Base-by-base conservation (phyloP, 805 yeast species). In the Metschnikowia continentalis region DNA sequence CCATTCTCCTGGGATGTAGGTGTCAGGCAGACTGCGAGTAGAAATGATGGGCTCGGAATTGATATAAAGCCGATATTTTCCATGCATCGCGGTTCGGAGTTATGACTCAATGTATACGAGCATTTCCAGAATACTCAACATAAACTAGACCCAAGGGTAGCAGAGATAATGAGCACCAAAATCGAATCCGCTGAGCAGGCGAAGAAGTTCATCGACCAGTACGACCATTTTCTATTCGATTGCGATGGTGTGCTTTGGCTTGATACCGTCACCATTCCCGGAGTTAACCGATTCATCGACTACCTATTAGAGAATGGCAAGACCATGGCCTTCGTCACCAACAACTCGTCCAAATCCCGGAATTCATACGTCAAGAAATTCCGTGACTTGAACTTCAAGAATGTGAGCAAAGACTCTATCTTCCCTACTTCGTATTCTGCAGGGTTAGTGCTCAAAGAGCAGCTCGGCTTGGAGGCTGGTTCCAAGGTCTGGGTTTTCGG, bases 191-290 rank as follows among this genome's bases (percentile, higher is more conserved):
- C 46, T 30, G 59, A 54, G 23, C 55, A 55, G 8, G 68, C 69
- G 1, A 49, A 51, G 17, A 48, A 39, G 3, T 48, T 69, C 17
- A 47, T 68, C 6, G 66, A 62, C 26, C 54, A 59, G 8, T 70
- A 68, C 54, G 75, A 72, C 52, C 67, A 68, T 55, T 72, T 72
- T 48, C 59, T 72, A 6, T 71, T 72, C 57, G 77, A 72, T 48
- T 72, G 77, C 48, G 77, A 72, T 51, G 77, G 77, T 1, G 77
- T 72, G 5, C 60, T 72, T 7, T 72, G 77, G 77, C 63, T 71
- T 19, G 76, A 68, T 43, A 66, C 67, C 23, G 56, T 50, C 17
- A 49, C 68, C 40, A 67, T 72, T 19, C 71, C 72, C 0, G 74
- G 74, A 7, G 69, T 68, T 15, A 49, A 50, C 26, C 64, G 63